These are phyloP conservation scores for Suillus subaureus DNA, from an alignment of 768 basidiomycete species.

Conservation along the genomic window DNA sequence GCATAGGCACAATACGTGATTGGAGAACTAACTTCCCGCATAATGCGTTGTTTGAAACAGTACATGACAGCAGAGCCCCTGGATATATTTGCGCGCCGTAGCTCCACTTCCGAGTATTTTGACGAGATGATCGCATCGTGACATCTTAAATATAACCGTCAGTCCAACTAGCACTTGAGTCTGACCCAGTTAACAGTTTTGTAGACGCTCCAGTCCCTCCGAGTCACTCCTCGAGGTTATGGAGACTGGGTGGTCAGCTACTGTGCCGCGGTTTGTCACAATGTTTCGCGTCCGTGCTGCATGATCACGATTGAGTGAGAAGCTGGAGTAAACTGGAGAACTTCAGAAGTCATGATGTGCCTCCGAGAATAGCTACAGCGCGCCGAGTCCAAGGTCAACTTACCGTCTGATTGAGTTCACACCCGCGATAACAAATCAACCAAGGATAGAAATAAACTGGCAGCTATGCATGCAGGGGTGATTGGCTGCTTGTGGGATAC, in stretches of 20 bases:
- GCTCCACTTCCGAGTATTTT: not conserved
- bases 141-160: not conserved
- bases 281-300: not conserved
- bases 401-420: not conserved
- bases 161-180: not conserved
- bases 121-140: not conserved
- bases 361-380: not conserved
- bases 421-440: not conserved
- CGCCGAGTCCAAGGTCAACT: not conserved
- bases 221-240: not conserved
- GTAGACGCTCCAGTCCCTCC: not conserved
- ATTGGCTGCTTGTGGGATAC: no score
- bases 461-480: no score
- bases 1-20: conserved; percentile 6
- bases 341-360: not conserved
- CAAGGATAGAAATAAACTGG: not conserved
- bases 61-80: not conserved
- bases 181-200: not conserved
- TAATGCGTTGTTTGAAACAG: not conserved
- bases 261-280: not conserved
- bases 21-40: not conserved
- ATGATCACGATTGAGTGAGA: not conserved
- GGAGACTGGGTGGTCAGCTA: not conserved
- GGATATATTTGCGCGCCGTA: not conserved
- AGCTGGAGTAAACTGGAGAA: not conserved